Conservation (phyloP, 1,284 basidiomycete species). For the Puccinia hordei region DNA sequence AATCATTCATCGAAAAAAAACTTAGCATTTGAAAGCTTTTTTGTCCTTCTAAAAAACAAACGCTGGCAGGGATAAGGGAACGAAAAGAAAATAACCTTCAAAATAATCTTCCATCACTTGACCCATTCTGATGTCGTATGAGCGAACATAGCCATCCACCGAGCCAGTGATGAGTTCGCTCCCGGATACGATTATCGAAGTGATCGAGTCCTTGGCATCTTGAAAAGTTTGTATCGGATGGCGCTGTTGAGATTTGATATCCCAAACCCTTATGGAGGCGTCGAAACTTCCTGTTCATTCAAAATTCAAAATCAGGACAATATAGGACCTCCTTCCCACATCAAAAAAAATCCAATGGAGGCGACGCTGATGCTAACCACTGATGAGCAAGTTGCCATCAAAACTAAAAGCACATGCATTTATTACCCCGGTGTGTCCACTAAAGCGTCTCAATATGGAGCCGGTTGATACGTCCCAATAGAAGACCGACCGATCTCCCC, state of each 20-base stretch:
- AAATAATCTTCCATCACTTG: constrained; percentile 83
- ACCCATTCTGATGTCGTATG: constrained; percentile 90
- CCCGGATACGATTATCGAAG: constrained; percentile 70
- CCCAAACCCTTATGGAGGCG: constrained; percentile 56
- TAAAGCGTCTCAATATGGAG: constrained; percentile 74
- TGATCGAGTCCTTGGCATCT: constrained; percentile 86
- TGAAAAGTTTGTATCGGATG: constrained; percentile 86
- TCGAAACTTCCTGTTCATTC: constrained; percentile 52
- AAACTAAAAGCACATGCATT: constrained; percentile 86
- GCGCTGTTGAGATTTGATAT: constrained; percentile 71
- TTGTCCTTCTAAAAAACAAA: not conserved
- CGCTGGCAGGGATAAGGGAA: too few species aligned
- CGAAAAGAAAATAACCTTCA: constrained; percentile 66
- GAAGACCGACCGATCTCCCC: constrained; percentile 87
- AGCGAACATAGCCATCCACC: constrained; percentile 85
- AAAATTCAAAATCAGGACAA: not conserved
- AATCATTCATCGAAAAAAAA: not conserved
- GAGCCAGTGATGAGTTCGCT: constrained; percentile 76
- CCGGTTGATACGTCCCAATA: constrained; percentile 94
- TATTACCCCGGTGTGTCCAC: constrained; percentile 86
- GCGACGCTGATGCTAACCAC: constrained; percentile 65
- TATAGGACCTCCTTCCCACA: not conserved
- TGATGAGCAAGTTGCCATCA: constrained; percentile 80
- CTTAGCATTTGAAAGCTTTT: too few species aligned
- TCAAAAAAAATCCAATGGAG: not conserved